These are phyloP conservation scores for Pyrenochaeta sp. DNA, from an alignment of 2,329 filamentous ascomycete genomes.

Conservation along the genomic window DNA sequence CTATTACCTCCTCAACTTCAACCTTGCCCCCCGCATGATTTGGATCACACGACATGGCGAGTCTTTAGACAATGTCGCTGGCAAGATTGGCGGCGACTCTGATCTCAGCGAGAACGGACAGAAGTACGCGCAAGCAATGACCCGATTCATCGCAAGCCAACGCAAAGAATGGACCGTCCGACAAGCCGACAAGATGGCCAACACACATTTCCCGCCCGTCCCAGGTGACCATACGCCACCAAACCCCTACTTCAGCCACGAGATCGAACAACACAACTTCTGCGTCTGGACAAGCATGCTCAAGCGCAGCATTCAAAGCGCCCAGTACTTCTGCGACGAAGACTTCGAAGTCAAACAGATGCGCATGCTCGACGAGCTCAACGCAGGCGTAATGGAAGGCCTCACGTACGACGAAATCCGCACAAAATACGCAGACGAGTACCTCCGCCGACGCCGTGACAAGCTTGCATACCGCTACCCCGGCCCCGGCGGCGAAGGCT, in stretches of 20 bases:
- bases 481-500: slow-evolving; percentile 93
- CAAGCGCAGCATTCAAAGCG: slow-evolving; percentile 85
- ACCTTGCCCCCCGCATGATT: slow-evolving; percentile 91
- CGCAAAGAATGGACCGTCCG: slow-evolving; percentile 82
- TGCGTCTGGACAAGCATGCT: slow-evolving; percentile 99
- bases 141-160: slow-evolving; percentile 84
- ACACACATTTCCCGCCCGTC: slow-evolving; percentile 85
- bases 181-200: slow-evolving; percentile 78
- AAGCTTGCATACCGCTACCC: slow-evolving; percentile 98
- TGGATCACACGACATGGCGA: slow-evolving; percentile 98
- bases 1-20: slow-evolving; percentile 96
- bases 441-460: slow-evolving; percentile 77
- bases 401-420: slow-evolving; percentile 94
- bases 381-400: slow-evolving; percentile 91
- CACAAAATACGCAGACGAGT: slow-evolving; percentile 80
- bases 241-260: slow-evolving; percentile 77
- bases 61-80: slow-evolving; percentile 83
- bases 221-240: slow-evolving; percentile 93
- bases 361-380: slow-evolving; percentile 97
- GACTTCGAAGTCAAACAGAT: slow-evolving; percentile 94
- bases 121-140: slow-evolving; percentile 79
- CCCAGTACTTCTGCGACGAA: slow-evolving; percentile 91
- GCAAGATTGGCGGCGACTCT: slow-evolving; percentile 92
- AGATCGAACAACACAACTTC: slow-evolving; percentile 77
- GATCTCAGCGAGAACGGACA: slow-evolving; percentile 81